Conservation (phyloP, 257 asterid genomes). For the Penstemon barbatus region DNA sequence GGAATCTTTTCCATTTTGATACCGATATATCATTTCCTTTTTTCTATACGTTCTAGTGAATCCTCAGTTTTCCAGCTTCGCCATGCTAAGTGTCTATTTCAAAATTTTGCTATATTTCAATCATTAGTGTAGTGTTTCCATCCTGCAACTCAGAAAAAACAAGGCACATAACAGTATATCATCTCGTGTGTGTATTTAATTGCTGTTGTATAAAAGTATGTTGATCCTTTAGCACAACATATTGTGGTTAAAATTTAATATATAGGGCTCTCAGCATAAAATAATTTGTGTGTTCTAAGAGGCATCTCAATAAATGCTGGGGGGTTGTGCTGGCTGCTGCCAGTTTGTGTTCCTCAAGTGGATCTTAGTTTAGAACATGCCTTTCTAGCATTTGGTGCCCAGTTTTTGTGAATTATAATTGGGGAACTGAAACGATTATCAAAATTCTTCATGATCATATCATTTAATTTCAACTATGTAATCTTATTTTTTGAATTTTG, state of each 20-base stretch:
- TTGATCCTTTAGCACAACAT: not conserved
- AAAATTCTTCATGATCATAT: not conserved
- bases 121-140: conserved; percentile 2
- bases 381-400: not conserved
- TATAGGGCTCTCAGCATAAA: not conserved
- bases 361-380: not conserved
- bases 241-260: not conserved
- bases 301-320: not conserved
- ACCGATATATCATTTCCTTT: not conserved
- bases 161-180: not conserved
- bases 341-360: not conserved
- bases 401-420: not conserved
- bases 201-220: not conserved
- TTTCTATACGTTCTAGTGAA: not conserved
- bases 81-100: conserved; percentile 15
- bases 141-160: not conserved
- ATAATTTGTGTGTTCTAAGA: not conserved
- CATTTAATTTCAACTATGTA: conserved; percentile 12
- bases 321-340: not conserved
- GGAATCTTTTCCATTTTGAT: not conserved
- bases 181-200: not conserved
- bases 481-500: not conserved
- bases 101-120: not conserved
- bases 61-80: not conserved
- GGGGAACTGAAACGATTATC: not conserved